A percentile compares a stretch with the other conserved stretches of the same genome.
phyloP scores from a whole-genome alignment of 495 filamentous ascomycete species.

The Neurospora sp. region DNA sequence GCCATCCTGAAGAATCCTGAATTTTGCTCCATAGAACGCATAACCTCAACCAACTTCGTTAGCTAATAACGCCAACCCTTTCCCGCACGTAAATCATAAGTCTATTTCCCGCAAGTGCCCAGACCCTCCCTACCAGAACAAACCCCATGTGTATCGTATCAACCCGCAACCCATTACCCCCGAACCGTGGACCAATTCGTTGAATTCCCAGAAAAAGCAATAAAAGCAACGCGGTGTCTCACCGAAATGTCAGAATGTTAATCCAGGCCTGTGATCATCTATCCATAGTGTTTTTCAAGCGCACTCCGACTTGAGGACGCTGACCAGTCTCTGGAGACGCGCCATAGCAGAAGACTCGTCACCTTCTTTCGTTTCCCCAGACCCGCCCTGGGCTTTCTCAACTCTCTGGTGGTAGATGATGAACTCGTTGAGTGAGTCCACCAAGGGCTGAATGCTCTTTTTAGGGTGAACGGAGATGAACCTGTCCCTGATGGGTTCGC shows the following conservation, averaged over 20 bases:
- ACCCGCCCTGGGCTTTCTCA: conserved; percentile 45
- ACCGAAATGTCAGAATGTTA: neutral
- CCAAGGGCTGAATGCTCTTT: conserved; percentile 48
- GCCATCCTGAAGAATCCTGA: neutral
- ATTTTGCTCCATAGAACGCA: neutral
- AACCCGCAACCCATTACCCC: neutral
- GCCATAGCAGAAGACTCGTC: conserved; percentile 37
- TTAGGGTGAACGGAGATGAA: conserved; percentile 46
- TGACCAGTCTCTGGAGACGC: conserved; percentile 48
- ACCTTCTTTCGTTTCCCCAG: conserved; percentile 34
- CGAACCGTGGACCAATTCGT: neutral
- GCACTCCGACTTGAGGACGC: conserved; percentile 7
- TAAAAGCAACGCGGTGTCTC: neutral
- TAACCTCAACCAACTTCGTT: neutral
- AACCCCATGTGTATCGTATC: neutral
- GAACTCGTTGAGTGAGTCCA: conserved; percentile 83
- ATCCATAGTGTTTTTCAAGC: neutral
- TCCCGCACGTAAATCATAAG: neutral
- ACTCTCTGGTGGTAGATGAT: conserved; percentile 65
- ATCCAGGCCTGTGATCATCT: neutral
- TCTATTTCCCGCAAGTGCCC: neutral
- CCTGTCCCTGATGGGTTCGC: conserved; percentile 37
- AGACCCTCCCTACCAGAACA: neutral
- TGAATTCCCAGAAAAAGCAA: neutral
- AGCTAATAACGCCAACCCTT: too few relatives aligned